Evolutionary conservation across 139 green algal species (phyloP), one percentile per base, ranked within the genome.

Genomic region (Chara braunii): DNA sequence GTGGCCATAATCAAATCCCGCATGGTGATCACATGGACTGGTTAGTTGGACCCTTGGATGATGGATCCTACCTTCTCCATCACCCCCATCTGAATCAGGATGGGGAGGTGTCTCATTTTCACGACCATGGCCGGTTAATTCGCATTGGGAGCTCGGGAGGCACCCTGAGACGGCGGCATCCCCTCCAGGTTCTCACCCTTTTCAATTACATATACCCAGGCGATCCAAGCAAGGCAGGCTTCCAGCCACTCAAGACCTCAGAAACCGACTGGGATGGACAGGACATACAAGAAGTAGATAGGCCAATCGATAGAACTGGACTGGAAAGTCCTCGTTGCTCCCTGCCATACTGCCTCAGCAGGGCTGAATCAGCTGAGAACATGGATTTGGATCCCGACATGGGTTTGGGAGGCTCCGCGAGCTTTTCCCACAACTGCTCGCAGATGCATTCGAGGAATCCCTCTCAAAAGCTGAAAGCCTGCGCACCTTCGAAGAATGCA

Each of bases 11-110:
- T 9, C 32, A 23, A 23, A 65, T 74, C 30, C 22, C 55, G 11
- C 65, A 74, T 24, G 65, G 65, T 2, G 65, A 74, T 35, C 65
- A 74, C 22, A 48, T 37, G 8, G 65, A 74, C 65, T 65, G 29
- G 22, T 56, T 74, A 14, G 11, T 74, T 28, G n/a, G n/a, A n/a
- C 52, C 65, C 1, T 43, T 60, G 18, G 29, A 23, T 12, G 65
- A 74, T 32, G 65, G 65, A 14, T 74, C 64, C 4, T 68, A 60
- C 22, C 7, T 60, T 11, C 37, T 70, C 33, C 65, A 37, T 7
- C 57, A 57, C 44, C 42, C 55, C 0, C 65, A 74, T 30, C 23
- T 12, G 50, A 55, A 52, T 14, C 14, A 54, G 31, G 31, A 59
- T 35, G 3, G 22, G 6, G 23, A 50, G 40, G 14, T 66, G 29